A percentile compares a stretch with the other conserved stretches of the same genome.
phyloP scores from a whole-genome alignment of 495 filamentous ascomycete species.

The Pyrenopolyporus hunteri region DNA sequence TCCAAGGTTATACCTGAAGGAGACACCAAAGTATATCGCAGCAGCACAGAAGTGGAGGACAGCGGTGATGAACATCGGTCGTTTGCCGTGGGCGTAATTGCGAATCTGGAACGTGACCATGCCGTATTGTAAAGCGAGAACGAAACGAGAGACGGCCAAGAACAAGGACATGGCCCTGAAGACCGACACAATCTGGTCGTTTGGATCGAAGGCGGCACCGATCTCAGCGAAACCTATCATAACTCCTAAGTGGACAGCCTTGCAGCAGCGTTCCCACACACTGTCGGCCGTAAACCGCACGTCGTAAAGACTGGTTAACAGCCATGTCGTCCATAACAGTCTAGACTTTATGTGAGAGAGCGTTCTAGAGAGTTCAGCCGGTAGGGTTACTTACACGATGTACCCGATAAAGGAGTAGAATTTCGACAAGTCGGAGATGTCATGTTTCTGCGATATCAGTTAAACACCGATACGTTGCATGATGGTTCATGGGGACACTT shows the following conservation, averaged over 20 bases:
- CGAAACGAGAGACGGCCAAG: constrained; percentile 63
- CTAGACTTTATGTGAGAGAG: constrained; percentile 51
- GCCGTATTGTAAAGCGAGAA: constrained; percentile 64
- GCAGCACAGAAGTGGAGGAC: constrained; percentile 50
- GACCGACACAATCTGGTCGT: constrained; percentile 51
- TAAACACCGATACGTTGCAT: not conserved
- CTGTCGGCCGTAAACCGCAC: constrained; percentile 71
- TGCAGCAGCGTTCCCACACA: constrained; percentile 69
- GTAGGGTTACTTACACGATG: constrained; percentile 55
- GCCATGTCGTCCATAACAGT: constrained; percentile 76
- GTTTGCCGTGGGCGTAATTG: constrained; percentile 48
- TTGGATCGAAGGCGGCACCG: constrained; percentile 59
- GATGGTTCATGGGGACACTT: not conserved
- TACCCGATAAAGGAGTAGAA: constrained; percentile 63
- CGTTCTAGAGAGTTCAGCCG: constrained; percentile 9
- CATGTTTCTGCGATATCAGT: constrained; percentile 53
- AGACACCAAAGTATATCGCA: constrained; percentile 58
- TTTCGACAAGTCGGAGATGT: constrained; percentile 50
- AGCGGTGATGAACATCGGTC: constrained; percentile 48
- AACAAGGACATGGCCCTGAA: constrained; percentile 60
- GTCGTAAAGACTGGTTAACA: constrained; percentile 70
- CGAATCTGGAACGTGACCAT: constrained; percentile 55
- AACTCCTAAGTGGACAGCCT: constrained; percentile 65
- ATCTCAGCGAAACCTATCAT: constrained; percentile 71
- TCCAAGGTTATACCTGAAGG: constrained; percentile 39